Evolutionary conservation across 257 asterid species (phyloP).

Genomic region (Primulina tabacum): DNA sequence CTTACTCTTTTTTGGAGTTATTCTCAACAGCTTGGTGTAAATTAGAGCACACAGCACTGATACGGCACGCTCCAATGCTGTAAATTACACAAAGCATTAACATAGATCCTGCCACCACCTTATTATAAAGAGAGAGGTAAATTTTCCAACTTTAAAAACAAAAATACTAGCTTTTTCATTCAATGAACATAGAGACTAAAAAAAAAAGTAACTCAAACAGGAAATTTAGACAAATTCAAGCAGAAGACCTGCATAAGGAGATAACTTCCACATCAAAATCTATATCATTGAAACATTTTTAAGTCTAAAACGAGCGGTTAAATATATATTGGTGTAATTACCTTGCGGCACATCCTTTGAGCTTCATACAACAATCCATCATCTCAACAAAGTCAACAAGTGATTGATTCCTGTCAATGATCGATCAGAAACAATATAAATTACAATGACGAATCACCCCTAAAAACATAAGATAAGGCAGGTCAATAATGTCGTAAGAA

Average conservation of each 20-base stretch:
- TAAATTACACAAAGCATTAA: neutral
- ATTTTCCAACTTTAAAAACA: neutral
- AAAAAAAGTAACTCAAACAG: neutral
- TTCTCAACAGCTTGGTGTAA: constrained; percentile 13
- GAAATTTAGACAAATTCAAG: constrained; percentile 1
- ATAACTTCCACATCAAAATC: neutral
- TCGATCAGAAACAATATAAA: neutral
- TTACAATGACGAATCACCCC: neutral
- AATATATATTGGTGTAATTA: neutral
- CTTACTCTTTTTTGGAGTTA: constrained; percentile 20
- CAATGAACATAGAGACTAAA: neutral
- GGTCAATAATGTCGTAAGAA: neutral
- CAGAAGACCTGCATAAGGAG: neutral
- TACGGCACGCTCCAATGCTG: constrained; percentile 25
- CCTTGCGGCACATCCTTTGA: constrained; percentile 20
- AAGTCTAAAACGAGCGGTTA: neutral
- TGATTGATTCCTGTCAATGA: neutral
- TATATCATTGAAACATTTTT: neutral
- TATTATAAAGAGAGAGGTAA: neutral
- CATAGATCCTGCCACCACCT: neutral
- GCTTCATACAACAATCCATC: constrained; percentile 8
- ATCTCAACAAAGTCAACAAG: neutral
- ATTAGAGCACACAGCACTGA: neutral
- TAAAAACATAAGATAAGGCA: neutral
- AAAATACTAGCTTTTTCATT: neutral